Percentiles rank a stretch among this genome's conserved stretches.
These are phyloP conservation scores for Lactarius psammicola DNA, from an alignment of 768 basidiomycete species.

Conservation along the genomic window DNA sequence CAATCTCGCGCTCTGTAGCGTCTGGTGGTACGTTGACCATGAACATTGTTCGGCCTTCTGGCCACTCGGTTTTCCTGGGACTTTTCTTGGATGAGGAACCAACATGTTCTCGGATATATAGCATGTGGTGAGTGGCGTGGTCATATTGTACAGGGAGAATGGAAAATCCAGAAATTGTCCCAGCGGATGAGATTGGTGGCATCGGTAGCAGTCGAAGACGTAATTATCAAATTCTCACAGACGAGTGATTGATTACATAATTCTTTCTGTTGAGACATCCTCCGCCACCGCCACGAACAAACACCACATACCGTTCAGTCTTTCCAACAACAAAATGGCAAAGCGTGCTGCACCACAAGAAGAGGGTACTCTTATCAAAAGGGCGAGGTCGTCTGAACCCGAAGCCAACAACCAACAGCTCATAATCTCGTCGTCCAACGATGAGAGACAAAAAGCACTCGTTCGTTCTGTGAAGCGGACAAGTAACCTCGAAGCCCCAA, in stretches of 20 bases:
- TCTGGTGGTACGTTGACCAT: conserved; percentile 89
- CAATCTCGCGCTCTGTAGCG: conserved; percentile 76
- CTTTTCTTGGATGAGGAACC: conserved; percentile 40
- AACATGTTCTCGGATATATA: conserved; percentile 74
- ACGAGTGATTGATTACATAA: conserved; percentile 4
- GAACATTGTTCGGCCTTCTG: conserved; percentile 75
- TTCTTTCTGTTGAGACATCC: neutral
- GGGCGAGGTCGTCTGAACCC: conserved; percentile 50
- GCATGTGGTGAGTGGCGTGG: conserved; percentile 53
- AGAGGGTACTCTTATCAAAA: conserved; percentile 59
- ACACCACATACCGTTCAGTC: neutral
- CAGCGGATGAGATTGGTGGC: conserved; percentile 2
- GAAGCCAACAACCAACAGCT: conserved; percentile 57
- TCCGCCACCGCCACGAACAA: neutral
- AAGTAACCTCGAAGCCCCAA: conserved; percentile 91
- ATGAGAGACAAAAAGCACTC: conserved; percentile 74
- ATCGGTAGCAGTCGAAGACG: neutral
- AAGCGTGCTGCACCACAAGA: conserved; percentile 63
- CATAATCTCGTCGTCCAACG: conserved; percentile 69
- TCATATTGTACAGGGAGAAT: conserved; percentile 45
- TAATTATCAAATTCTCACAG: neutral
- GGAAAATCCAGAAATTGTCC: conserved; percentile 46
- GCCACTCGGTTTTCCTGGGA: conserved; percentile 37
- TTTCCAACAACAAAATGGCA: conserved; percentile 48
- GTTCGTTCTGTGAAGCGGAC: conserved; percentile 87